phyloP scores from a whole-genome alignment of 2,329 filamentous ascomycete species.

The Aspergillus eucalypticola region DNA sequence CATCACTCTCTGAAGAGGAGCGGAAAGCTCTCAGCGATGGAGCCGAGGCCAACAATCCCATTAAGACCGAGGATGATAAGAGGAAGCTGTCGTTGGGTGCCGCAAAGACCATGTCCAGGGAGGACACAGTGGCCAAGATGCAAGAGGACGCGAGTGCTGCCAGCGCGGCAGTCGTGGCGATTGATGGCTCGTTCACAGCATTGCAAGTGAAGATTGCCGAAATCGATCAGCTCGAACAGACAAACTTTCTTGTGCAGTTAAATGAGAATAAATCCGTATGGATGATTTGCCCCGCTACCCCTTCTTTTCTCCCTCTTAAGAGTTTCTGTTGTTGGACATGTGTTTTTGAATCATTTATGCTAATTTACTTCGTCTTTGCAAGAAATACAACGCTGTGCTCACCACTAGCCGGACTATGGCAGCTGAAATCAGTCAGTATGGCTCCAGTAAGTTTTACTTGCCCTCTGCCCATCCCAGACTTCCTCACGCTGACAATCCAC shows the following conservation, averaged over 20 bases:
- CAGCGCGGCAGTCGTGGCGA: neutral
- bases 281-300: neutral
- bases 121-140: too few species aligned
- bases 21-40: neutral
- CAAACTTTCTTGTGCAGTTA: neutral
- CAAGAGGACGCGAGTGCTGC: neutral
- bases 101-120: neutral
- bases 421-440: too few species aligned
- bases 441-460: too few species aligned
- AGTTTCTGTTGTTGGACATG: too few species aligned
- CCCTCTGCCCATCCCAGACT: neutral
- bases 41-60: neutral
- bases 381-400: too few species aligned
- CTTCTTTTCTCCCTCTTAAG: neutral
- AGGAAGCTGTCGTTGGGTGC: too few species aligned
- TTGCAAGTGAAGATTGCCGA: slow-evolving; percentile 1
- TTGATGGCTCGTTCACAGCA: neutral
- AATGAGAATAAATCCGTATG: neutral
- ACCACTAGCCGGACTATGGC: too few species aligned
- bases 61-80: neutral
- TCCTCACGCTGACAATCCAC: neutral
- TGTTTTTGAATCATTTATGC: too few species aligned
- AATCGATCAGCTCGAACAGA: slow-evolving; percentile 3
- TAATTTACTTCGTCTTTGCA: too few species aligned
- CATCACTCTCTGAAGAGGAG: neutral